These are phyloP conservation scores for Canavalia ensiformis DNA, from an alignment of 306 rosid genomes.

Conservation along the genomic window DNA sequence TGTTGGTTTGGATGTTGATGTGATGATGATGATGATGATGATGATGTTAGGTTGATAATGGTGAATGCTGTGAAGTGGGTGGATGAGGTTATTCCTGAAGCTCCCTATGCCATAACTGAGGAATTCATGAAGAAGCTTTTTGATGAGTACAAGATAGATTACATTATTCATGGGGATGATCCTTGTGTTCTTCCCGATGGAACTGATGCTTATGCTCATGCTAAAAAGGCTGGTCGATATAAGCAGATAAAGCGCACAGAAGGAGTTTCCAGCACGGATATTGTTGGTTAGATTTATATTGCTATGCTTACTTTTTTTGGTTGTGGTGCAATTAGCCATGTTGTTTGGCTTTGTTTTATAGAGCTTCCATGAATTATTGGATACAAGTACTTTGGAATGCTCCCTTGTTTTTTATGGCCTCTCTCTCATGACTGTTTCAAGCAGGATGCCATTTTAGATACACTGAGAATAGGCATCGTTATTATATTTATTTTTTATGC, in stretches of 20 bases:
- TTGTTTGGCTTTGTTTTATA: not conserved
- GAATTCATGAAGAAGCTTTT: slow-evolving; percentile 93
- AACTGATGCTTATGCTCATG: slow-evolving; percentile 94
- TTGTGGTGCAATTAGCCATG: slow-evolving; percentile 7
- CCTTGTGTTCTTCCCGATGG: slow-evolving; percentile 99
- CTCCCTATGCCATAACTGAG: slow-evolving; percentile 96
- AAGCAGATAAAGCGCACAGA: slow-evolving; percentile 98
- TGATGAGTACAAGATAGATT: slow-evolving; percentile 87
- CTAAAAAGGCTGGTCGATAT: slow-evolving; percentile 94
- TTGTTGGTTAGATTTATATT: slow-evolving; percentile 73
- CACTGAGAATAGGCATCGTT: not conserved
- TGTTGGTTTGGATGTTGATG: slow-evolving; percentile 2
- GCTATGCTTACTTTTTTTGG: slow-evolving; percentile 34
- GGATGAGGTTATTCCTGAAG: slow-evolving; percentile 92
- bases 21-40: not conserved
- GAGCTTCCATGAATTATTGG: slow-evolving; percentile 4
- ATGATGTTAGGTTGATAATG: slow-evolving; percentile 54
- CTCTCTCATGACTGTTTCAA: not conserved
- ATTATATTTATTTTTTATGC: not conserved
- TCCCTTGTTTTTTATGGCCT: slow-evolving; percentile 1
- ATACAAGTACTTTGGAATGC: slow-evolving; percentile 12
- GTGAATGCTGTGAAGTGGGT: slow-evolving; percentile 99
- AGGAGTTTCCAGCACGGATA: slow-evolving; percentile 98
- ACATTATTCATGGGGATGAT: slow-evolving; percentile 96
- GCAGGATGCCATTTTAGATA: not conserved